Evolutionary conservation across 176 grass and related monocot species (phyloP), one percentile per base, ranked within the genome.

Genomic region (Pontederia paniculata): DNA sequence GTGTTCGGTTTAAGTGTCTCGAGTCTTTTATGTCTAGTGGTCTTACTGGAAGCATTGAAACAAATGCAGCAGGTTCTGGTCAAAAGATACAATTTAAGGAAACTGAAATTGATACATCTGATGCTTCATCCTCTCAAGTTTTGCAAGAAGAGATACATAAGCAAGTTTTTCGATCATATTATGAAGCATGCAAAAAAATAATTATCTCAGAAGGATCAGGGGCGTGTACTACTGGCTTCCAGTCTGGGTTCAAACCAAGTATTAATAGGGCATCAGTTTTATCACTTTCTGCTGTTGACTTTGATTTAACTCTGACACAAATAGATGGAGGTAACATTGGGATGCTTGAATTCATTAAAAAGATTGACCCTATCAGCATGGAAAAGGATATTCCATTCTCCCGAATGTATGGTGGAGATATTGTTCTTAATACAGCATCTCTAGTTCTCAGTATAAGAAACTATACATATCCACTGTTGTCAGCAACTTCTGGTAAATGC

Each of bases 191-290:
- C 19, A 74, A 87, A 57, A 85, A 89, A 64, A 69, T 96, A 65
- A 57, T 79, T 55, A 50, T 80, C 62, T 81, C 86, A 70, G 77
- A 87, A 74, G 86, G 91, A 42, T 96, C 86, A 68, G 86, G 91
- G 64, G 61, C 78, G 61, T 89, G 70, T 77, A 79, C 75, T 71
- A 76, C 45, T 70, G 90, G 90, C 14, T 89, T 96, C 43, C 91
- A 96, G 70, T 83, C 91, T 44, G 91, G 91, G 59, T 96, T 89
- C 78, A 96, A 89, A 80, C 74, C 80, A 74, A 89, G 91, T 52
- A 79, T 59, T 59, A 64, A 58, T 19, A 89, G 91, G 78, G 22
- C 79, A 51, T 89, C 91, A 63, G 78, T 96, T 74, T 63, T 96
- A 73, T 89, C 91, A 44, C 2, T 96, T 48, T 47, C 48, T 62